Base-by-base conservation (phyloP, 2,329 filamentous ascomycete genomes). In the Fusarium anthophilum region DNA sequence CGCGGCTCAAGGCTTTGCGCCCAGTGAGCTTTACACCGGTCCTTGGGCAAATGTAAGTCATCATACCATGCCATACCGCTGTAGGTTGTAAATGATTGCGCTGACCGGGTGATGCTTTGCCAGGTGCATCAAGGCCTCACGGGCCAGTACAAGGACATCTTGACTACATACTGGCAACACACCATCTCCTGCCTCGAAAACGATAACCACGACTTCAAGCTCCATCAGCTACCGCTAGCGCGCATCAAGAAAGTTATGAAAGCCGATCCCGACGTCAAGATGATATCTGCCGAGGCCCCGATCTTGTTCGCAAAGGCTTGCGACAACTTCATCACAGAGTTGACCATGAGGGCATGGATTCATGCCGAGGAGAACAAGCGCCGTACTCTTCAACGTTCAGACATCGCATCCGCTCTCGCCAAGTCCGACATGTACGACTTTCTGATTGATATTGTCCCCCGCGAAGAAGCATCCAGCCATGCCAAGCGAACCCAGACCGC, bases 391-490 rank as follows among this genome's bases (percentile, higher is more conserved):
- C 96, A 99, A 84, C 91, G 96, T 57, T 98, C 94, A 65, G 96
- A 99, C 80, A 99, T 99, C 81, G 96, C 96, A 28, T 97, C 95
- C 17, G 96, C 96, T 20, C 88, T 99, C 30, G 93, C 94, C 69
- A 99, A 99, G 85, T 98, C 95, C 28, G 96, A 99, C 85, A 99
- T 99, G 96, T 99, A 99, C 83, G 96, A 99, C 85, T 99, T 99
- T 84, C 88, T 99, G 68, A 99, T 99, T 81, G 96, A 99, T 81
- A 99, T 99, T 71, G 96, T 99, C 11, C 96, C 96, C 8, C 92
- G 96, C 59, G 96, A 99, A 82, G 96, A 99, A 83, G 95, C 96
- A 41, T 89, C 93, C 15, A 91, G 93, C 28, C 94, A 95, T 81
- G 90, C 95, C 45, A 98, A 98, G 86, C 89, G 95, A 74, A 86